Conservation (phyloP, 768 basidiomycete genomes). For the Trametes cingulata region DNA sequence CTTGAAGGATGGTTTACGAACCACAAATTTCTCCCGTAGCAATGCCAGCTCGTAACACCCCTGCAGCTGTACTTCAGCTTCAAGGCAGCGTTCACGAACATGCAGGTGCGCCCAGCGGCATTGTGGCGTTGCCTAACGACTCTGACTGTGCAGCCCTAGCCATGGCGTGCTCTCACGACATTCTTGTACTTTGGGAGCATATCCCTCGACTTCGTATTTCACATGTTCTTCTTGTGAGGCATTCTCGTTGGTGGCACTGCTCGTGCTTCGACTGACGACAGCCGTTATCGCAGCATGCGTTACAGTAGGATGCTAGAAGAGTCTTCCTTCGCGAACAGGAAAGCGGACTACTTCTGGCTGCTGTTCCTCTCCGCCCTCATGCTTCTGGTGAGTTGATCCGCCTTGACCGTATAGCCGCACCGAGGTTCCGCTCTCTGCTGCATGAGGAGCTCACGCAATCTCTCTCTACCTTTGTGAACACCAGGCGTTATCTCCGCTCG, state of each 20-base stretch:
- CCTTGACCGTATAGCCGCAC: background rate
- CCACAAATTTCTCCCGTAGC: constrained; percentile 48
- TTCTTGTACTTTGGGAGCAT: constrained; percentile 97
- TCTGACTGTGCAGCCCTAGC: constrained; percentile 42
- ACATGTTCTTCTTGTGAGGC: constrained; percentile 96
- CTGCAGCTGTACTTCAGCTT: constrained; percentile 92
- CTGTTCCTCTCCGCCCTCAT: constrained; percentile 80
- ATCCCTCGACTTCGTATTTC: constrained; percentile 93
- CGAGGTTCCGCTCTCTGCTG: constrained; percentile 6
- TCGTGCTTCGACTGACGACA: background rate
- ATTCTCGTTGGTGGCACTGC: too few species aligned
- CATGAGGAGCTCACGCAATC: background rate
- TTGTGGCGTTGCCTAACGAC: background rate
- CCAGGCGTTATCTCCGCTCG: constrained; percentile 79
- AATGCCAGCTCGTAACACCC: constrained; percentile 90
- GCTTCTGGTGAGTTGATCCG: constrained; percentile 67
- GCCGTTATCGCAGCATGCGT: constrained; percentile 69
- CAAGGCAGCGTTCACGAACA: constrained; percentile 79
- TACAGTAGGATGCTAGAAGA: constrained; percentile 97
- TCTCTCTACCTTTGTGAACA: background rate
- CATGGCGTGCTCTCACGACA: constrained; percentile 86
- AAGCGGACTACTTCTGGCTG: constrained; percentile 96
- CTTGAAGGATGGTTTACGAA: background rate
- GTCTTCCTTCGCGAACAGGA: constrained; percentile 87
- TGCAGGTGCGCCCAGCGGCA: constrained; percentile 54